Conservation (phyloP, 306 rosid genomes). For the Citrullus colocynthis region DNA sequence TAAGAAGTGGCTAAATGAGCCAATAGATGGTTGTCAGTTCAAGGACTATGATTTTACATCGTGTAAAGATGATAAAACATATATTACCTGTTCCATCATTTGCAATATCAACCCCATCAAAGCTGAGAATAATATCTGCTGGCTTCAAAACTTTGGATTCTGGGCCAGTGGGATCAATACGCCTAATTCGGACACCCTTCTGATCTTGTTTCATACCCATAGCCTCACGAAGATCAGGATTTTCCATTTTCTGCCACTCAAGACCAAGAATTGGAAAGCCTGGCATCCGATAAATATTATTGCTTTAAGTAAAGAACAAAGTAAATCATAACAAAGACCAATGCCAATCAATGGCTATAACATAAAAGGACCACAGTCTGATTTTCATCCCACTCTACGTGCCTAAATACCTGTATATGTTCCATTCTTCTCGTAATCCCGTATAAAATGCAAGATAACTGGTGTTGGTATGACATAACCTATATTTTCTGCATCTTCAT, state of each 20-base stretch:
- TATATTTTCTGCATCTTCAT: slow-evolving; percentile 83
- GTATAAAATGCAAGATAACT: slow-evolving; percentile 82
- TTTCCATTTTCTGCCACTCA: slow-evolving; percentile 99
- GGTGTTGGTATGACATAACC: slow-evolving; percentile 98
- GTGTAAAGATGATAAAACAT: slow-evolving; percentile 2
- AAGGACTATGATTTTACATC: background rate
- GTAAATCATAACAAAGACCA: background rate
- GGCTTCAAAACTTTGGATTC: slow-evolving; percentile 77
- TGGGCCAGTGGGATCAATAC: slow-evolving; percentile 87
- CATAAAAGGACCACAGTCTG: background rate
- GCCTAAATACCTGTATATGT: slow-evolving; percentile 60
- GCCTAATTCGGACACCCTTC: slow-evolving; percentile 91
- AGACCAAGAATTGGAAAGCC: slow-evolving; percentile 94
- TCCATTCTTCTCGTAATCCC: slow-evolving; percentile 79
- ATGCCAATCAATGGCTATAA: background rate
- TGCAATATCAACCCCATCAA: slow-evolving; percentile 85
- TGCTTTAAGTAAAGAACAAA: background rate
- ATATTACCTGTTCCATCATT: slow-evolving; percentile 87
- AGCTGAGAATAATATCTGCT: slow-evolving; percentile 86
- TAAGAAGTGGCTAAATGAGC: background rate
- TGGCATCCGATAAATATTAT: slow-evolving; percentile 14
- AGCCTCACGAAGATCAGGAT: slow-evolving; percentile 76
- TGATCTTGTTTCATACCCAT: slow-evolving; percentile 78
- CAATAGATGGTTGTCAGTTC: background rate
- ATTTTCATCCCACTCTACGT: background rate